Evolutionary conservation across 345 rosid genomes (phyloP).

Genomic region (Tarenaya hassleriana): DNA sequence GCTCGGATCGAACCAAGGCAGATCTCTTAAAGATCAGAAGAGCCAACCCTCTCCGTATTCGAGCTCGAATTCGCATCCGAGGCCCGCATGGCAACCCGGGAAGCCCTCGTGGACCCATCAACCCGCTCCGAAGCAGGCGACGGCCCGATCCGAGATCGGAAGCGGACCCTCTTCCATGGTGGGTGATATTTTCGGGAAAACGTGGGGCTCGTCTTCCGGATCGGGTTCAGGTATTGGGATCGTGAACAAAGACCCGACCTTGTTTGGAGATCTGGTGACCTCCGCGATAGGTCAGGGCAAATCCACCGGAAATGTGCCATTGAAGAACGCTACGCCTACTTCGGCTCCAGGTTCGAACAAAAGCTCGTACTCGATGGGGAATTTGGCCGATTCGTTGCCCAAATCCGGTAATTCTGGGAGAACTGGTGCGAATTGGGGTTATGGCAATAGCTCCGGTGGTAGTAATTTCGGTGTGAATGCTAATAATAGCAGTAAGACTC

Average conservation of each 20-base stretch:
- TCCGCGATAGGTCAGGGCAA: conserved; percentile 79
- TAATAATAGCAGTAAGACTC: conserved; percentile 26
- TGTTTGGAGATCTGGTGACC: conserved; percentile 43
- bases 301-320: conserved; percentile 50
- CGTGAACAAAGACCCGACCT: too few relatives aligned
- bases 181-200: conserved; percentile 29
- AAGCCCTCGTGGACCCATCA: too few relatives aligned
- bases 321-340: conserved; percentile 50
- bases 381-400: conserved; percentile 70
- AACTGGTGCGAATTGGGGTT: conserved; percentile 45
- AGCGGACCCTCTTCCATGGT: too few relatives aligned
- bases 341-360: conserved; percentile 30
- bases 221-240: conserved; percentile 49
- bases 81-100: too few relatives aligned
- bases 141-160: too few relatives aligned
- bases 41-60: conserved; percentile 33
- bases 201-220: conserved; percentile 52
- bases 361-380: conserved; percentile 70
- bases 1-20: too few relatives aligned
- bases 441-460: conserved; percentile 28
- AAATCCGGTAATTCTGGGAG: conserved; percentile 39
- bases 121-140: too few relatives aligned
- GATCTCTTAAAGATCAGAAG: too few relatives aligned
- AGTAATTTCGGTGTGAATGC: conserved; percentile 31
- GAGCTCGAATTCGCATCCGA: conserved; percentile 40